phyloP scores from a whole-genome alignment of 2,329 filamentous ascomycete genomes.

The Lachnellula occidentalis region DNA sequence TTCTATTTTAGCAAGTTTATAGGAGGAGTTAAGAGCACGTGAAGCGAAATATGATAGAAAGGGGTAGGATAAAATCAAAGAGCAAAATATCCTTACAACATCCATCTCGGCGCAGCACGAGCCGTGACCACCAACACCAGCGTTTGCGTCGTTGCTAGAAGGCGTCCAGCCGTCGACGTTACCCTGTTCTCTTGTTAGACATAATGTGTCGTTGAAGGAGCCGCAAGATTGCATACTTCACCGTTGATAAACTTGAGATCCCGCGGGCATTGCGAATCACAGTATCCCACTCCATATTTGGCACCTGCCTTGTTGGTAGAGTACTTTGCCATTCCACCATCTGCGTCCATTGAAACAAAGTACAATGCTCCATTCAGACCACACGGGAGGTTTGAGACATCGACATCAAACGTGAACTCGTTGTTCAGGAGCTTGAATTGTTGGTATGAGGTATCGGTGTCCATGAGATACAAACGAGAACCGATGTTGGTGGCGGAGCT shows the following conservation, averaged over 20 bases:
- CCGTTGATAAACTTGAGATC: conserved; percentile 50
- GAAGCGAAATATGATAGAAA: too few relatives aligned
- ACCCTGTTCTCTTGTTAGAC: conserved; percentile 32
- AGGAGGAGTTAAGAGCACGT: too few relatives aligned
- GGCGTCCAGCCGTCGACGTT: conserved; percentile 48
- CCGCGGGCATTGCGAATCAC: conserved; percentile 53
- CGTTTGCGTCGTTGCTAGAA: conserved; percentile 44
- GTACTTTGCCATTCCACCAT: conserved; percentile 51
- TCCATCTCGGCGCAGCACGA: conserved; percentile 66
- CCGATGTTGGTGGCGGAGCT: conserved; percentile 38
- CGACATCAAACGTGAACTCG: conserved; percentile 69
- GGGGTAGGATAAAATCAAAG: too few relatives aligned
- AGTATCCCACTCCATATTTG: conserved; percentile 58
- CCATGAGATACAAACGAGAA: conserved; percentile 61
- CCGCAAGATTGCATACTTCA: conserved; percentile 30
- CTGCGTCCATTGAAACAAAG: conserved; percentile 56
- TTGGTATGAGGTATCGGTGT: conserved; percentile 50
- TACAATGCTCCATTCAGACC: conserved; percentile 69
- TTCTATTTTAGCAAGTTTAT: too few relatives aligned
- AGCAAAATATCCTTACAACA: too few relatives aligned
- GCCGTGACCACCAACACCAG: conserved; percentile 48
- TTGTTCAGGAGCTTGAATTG: conserved; percentile 59
- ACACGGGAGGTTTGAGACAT: conserved; percentile 63
- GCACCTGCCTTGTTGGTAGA: conserved; percentile 51
- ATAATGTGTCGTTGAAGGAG: neutral